Conservation (phyloP, 257 asterid species). For the Galeopsis tetrahit region DNA sequence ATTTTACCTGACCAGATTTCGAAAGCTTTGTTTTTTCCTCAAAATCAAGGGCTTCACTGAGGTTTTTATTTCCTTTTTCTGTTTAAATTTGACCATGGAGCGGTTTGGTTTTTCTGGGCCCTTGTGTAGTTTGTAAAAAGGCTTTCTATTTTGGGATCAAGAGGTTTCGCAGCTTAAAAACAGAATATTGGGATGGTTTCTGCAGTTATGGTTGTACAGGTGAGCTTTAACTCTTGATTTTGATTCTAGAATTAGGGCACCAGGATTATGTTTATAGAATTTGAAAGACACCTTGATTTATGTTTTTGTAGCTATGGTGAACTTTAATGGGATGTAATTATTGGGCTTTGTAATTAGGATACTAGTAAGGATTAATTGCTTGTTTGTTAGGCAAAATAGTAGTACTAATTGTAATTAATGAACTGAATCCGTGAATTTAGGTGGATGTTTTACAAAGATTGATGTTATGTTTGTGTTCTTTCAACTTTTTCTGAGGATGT, state of each 20-base stretch:
- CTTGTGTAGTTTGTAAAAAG: background rate
- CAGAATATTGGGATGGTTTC: constrained; percentile 33
- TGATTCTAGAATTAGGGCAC: background rate
- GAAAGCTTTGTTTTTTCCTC: background rate
- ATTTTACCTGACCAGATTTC: constrained; percentile 13
- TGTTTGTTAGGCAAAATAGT: background rate
- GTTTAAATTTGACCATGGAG: constrained; percentile 4
- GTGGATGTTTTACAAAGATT: background rate
- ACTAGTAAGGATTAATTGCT: background rate
- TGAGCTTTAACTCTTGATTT: constrained; percentile 34
- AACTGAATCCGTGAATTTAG: background rate
- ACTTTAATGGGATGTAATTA: background rate
- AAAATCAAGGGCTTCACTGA: constrained; percentile 31
- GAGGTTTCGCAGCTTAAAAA: constrained; percentile 25
- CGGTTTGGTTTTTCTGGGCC: constrained; percentile 16
- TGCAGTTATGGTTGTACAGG: constrained; percentile 54
- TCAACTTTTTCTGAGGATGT: background rate
- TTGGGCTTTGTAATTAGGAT: background rate
- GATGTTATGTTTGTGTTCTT: background rate
- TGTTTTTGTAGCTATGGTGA: background rate
- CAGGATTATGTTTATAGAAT: background rate
- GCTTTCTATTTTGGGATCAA: constrained; percentile 5
- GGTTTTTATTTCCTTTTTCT: constrained; percentile 26
- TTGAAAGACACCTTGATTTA: background rate
- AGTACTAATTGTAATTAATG: background rate